A percentile compares a stretch with the other conserved stretches of the same genome.
phyloP scores from a whole-genome alignment of 768 basidiomycete species.

The Sarcodon aspratus region DNA sequence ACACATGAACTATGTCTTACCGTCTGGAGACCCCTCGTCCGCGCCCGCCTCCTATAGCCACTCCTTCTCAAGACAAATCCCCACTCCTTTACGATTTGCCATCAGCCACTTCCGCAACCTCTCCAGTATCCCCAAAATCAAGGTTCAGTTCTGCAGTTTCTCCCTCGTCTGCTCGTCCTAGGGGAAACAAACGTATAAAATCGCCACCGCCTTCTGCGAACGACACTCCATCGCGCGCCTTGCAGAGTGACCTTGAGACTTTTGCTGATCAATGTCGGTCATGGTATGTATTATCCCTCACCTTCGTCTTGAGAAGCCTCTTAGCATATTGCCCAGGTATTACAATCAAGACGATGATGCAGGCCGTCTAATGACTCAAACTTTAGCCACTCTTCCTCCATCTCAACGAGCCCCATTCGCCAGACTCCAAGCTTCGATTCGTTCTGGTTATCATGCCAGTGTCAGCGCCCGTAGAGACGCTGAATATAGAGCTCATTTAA shows the following conservation, averaged over 20 bases:
- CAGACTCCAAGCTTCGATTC: slow-evolving; percentile 76
- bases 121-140: slow-evolving; percentile 33
- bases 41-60: slow-evolving; percentile 46
- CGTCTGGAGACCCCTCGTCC: slow-evolving; percentile 53
- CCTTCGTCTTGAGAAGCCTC: not conserved
- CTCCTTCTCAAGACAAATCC: slow-evolving; percentile 30
- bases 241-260: slow-evolving; percentile 59
- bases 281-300: slow-evolving; percentile 39
- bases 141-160: slow-evolving; percentile 43
- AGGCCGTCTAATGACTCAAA: slow-evolving; percentile 73
- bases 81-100: slow-evolving; percentile 71
- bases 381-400: slow-evolving; percentile 65
- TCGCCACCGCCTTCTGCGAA: slow-evolving; percentile 49
- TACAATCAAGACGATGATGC: slow-evolving; percentile 73
- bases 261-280: slow-evolving; percentile 70
- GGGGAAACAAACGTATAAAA: slow-evolving; percentile 39
- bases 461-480: slow-evolving; percentile 67
- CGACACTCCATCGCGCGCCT: slow-evolving; percentile 59
- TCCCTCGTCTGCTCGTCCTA: slow-evolving; percentile 41
- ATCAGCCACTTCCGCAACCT: slow-evolving; percentile 46
- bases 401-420: slow-evolving; percentile 83
- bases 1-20: slow-evolving; percentile 40
- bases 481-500: slow-evolving; percentile 78
- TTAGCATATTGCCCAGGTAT: slow-evolving; percentile 41
- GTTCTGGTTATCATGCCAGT: slow-evolving; percentile 76